phyloP scores from a whole-genome alignment of 1,284 basidiomycete species.

The Puccinia coronata region DNA sequence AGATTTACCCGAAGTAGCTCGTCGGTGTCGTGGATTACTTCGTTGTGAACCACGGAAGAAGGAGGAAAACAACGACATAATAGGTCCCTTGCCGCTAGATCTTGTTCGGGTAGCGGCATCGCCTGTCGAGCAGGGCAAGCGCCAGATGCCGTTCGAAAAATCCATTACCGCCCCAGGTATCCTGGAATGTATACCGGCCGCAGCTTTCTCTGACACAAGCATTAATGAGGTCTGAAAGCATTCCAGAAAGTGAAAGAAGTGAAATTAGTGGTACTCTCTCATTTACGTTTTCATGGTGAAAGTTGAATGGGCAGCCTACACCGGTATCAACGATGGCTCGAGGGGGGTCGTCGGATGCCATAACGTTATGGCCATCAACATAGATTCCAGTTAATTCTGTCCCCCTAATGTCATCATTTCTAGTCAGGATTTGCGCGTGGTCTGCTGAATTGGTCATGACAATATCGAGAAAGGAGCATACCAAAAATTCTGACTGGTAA shows the following conservation, averaged over 20 bases:
- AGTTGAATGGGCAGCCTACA: not conserved
- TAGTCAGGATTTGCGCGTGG: not conserved
- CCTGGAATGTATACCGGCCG: conserved; percentile 25
- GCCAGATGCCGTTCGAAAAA: conserved; percentile 34
- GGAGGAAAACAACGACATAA: not conserved
- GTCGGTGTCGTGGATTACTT: not conserved
- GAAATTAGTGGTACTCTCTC: not conserved
- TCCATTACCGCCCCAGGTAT: conserved; percentile 33
- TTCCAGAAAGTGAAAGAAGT: not conserved
- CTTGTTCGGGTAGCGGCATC: not conserved
- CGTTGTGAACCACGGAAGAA: not conserved
- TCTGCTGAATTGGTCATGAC: not conserved
- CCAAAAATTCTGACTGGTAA: conserved; percentile 48
- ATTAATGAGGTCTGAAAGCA: conserved; percentile 20
- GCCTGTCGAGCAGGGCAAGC: conserved; percentile 19
- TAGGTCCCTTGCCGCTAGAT: not conserved
- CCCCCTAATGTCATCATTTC: conserved; percentile 7
- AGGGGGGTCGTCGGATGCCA: conserved; percentile 27
- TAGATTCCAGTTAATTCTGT: conserved; percentile 25
- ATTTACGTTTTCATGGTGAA: no score
- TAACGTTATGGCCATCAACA: conserved; percentile 33
- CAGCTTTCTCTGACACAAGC: conserved; percentile 10
- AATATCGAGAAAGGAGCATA: not conserved
- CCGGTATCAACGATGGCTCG: conserved; percentile 49
- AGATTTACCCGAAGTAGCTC: not conserved